These are phyloP conservation scores for Aspergillus sp. DNA, from an alignment of 2,329 filamentous ascomycete species.

Conservation along the genomic window DNA sequence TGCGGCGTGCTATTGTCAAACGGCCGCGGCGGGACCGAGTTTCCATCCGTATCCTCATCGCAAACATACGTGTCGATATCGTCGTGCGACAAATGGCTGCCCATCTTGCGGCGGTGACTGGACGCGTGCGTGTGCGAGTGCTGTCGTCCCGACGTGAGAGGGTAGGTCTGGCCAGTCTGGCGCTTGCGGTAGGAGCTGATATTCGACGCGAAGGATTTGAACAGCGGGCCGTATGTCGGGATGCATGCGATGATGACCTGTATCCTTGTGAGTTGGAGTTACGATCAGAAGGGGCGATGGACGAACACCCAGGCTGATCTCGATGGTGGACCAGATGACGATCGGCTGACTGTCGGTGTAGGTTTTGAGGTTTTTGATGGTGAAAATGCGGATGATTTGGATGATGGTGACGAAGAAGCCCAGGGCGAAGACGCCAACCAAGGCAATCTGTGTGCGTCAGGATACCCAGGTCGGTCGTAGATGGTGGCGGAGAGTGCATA, in stretches of 20 bases:
- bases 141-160: neutral
- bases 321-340: slow-evolving; percentile 49
- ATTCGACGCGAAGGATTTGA: slow-evolving; percentile 25
- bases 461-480: too few species aligned
- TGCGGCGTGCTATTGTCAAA: neutral
- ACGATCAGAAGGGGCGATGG: neutral
- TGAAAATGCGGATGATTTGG: slow-evolving; percentile 53
- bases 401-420: slow-evolving; percentile 54
- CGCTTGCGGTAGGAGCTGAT: slow-evolving; percentile 16
- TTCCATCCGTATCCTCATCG: neutral
- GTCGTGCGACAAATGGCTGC: neutral
- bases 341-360: slow-evolving; percentile 46
- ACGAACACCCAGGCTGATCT: slow-evolving; percentile 43
- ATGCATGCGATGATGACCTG: slow-evolving; percentile 42
- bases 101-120: neutral
- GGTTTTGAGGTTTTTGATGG: slow-evolving; percentile 45
- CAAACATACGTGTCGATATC: neutral
- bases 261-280: neutral
- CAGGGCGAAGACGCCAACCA: slow-evolving; percentile 47
- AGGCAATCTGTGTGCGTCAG: slow-evolving; percentile 32
- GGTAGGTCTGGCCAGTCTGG: slow-evolving; percentile 1
- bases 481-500: neutral
- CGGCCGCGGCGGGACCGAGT: neutral
- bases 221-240: slow-evolving; percentile 45
- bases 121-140: neutral